Conservation (phyloP, 331 rosid species). For the Saraca asoca region DNA sequence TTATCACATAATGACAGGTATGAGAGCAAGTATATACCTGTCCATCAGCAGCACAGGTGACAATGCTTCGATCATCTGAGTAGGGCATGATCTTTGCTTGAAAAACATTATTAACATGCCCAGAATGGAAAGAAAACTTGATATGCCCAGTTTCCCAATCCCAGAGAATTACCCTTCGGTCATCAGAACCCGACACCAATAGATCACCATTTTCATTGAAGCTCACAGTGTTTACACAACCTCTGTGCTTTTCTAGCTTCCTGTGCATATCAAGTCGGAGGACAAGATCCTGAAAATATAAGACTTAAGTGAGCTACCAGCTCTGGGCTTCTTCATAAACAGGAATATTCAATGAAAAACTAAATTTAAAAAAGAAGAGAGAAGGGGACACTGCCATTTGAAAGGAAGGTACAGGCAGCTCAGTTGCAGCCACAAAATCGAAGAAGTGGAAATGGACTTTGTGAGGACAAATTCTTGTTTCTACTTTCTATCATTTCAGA, state of each 20-base stretch:
- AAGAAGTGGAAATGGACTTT: too few species aligned
- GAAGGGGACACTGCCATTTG: too few species aligned
- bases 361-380: too few species aligned
- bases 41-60: conserved; percentile 78
- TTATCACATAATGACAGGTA: too few species aligned
- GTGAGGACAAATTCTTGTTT: too few species aligned
- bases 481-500: neutral
- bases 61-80: conserved; percentile 58
- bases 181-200: conserved; percentile 86
- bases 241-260: conserved; percentile 71
- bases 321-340: neutral
- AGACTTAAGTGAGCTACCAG: neutral
- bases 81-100: conserved; percentile 71
- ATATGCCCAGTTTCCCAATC: conserved; percentile 58
- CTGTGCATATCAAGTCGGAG: conserved; percentile 63
- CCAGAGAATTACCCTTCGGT: conserved; percentile 66
- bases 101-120: conserved; percentile 58
- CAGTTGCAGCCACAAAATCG: too few species aligned
- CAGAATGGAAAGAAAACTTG: conserved; percentile 52
- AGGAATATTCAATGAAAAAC: neutral
- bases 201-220: conserved; percentile 72
- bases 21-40: conserved; percentile 38
- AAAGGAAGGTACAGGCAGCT: too few species aligned
- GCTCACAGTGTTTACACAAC: conserved; percentile 86
- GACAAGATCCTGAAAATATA: conserved; percentile 68